phyloP scores from a whole-genome alignment of 163 green algal species.

The Volvox carteri region DNA sequence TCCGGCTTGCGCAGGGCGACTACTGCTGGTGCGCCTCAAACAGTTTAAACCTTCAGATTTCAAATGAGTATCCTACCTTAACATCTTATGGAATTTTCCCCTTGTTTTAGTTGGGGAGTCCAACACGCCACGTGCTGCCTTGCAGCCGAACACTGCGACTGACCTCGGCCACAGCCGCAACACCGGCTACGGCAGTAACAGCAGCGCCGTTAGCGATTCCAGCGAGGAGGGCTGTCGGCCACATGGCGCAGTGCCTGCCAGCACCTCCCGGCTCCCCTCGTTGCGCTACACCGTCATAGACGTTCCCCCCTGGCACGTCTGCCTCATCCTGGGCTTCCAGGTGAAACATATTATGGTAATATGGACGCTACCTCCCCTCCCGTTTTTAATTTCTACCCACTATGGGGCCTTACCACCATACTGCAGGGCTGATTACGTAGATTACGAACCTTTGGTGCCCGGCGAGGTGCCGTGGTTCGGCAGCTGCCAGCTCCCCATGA shows the following conservation, averaged over 20 bases:
- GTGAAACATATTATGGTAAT: no score
- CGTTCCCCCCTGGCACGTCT: slow-evolving; percentile 67
- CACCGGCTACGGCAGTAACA: neutral
- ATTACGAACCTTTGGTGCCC: no score
- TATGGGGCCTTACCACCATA: no score
- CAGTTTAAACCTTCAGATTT: no score
- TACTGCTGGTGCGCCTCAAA: neutral
- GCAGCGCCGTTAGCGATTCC: neutral
- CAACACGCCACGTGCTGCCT: neutral
- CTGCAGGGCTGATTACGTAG: no score
- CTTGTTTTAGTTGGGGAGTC: neutral
- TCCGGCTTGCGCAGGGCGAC: slow-evolving; percentile 1
- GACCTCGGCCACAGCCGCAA: neutral
- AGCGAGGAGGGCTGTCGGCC: neutral
- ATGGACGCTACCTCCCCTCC: no score
- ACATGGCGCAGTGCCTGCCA: neutral
- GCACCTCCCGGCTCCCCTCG: neutral
- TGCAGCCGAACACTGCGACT: neutral
- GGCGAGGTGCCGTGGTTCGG: no score
- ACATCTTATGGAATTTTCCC: neutral
- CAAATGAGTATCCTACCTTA: no score
- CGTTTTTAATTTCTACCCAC: no score
- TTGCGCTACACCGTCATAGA: slow-evolving; percentile 75
- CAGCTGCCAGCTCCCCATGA: no score
- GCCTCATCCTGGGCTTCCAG: slow-evolving; percentile 72